Evolutionary conservation across 2,329 filamentous ascomycete genomes (phyloP).

Genomic region (Fusarium verrucosum): DNA sequence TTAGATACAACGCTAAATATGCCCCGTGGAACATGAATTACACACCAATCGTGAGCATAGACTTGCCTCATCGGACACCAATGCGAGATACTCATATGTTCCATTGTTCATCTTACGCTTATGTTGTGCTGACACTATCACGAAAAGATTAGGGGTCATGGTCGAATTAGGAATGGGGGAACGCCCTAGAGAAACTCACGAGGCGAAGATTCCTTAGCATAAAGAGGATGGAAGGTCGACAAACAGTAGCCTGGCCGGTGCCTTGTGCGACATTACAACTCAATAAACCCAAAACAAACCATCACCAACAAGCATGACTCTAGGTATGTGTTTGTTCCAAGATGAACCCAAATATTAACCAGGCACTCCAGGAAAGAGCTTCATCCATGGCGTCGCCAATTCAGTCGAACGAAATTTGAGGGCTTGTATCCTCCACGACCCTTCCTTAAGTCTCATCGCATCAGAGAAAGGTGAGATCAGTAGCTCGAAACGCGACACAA

Average conservation of each 20-base stretch:
- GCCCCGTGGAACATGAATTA: not conserved
- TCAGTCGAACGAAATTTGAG: slow-evolving; percentile 35
- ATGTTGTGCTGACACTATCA: not conserved
- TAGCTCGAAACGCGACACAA: fast-evolving
- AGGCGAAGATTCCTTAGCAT: not conserved
- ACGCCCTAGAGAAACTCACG: not conserved
- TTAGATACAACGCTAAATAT: not conserved
- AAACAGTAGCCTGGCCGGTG: not conserved
- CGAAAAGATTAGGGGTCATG: not conserved
- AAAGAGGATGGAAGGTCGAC: too few relatives aligned
- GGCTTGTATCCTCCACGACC: slow-evolving; percentile 39
- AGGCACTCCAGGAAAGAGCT: slow-evolving; percentile 34
- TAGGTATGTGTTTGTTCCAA: slow-evolving; percentile 22
- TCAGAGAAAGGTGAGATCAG: slow-evolving; percentile 32
- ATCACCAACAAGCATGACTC: slow-evolving; percentile 27
- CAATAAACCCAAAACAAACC: not conserved
- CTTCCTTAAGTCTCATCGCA: slow-evolving; percentile 34
- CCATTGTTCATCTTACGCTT: too few relatives aligned
- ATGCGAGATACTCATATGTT: not conserved
- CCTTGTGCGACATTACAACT: not conserved
- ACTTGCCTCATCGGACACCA: not conserved
- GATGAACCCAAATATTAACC: not conserved
- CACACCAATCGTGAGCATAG: not conserved
- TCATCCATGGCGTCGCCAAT: slow-evolving; percentile 34
- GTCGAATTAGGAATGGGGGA: slow-evolving; percentile 6